Base-by-base conservation (phyloP, 2,329 filamentous ascomycete genomes). In the Epichloe aotearoae region DNA sequence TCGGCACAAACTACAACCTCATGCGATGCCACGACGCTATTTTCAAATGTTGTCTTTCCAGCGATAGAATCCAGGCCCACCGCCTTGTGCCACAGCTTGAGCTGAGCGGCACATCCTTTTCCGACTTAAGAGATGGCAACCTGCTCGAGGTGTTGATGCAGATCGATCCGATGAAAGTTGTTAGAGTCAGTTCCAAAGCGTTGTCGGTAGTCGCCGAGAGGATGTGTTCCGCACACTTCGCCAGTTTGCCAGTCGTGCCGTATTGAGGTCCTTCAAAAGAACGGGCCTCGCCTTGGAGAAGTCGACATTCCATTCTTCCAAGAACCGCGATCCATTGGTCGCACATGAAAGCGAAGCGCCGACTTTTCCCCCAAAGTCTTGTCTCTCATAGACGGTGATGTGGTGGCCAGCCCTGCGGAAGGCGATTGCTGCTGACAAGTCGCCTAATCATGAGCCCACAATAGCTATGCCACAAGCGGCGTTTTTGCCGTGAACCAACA, bases 211-310 rank as follows among this genome's bases (percentile, higher is more conserved):
- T 83, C 79, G 20, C 66, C 71, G 11, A 84, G 64, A 54, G 75
- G 73, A 56, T 80, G 82, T 3, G 77, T 73, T 54, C 73, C 80
- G 30, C 75, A 69, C 0, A 76, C 72, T 60, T 82, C 72, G 1
- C 80, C 80, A 1, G 78, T 82, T 56, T 74, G 70, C 79, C 79
- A 83, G 61, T 83, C 78, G 6, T 75, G 75, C 55, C 77, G 79
- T 64, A 84, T 82, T 82, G 45, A 84, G 69, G 54, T 76, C 76
- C 58, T 70, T 70, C 50, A 84, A 64, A 3, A 83, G 65, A 2
- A 84, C 80, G 0, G 79, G 79, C 50, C 79, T 73, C 15, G 79
- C 81, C 53, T 75, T 75, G 17, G 66, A 64, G 5, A 83, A 66
- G 60, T 83, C 74, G 3, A 84, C 75, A 0, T 67, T 69, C 81